A percentile compares a stretch with the other conserved stretches of the same genome.
These are phyloP conservation scores for Beauveria brongniartii DNA, from an alignment of 2,329 filamentous ascomycete genomes.

Conservation along the genomic window DNA sequence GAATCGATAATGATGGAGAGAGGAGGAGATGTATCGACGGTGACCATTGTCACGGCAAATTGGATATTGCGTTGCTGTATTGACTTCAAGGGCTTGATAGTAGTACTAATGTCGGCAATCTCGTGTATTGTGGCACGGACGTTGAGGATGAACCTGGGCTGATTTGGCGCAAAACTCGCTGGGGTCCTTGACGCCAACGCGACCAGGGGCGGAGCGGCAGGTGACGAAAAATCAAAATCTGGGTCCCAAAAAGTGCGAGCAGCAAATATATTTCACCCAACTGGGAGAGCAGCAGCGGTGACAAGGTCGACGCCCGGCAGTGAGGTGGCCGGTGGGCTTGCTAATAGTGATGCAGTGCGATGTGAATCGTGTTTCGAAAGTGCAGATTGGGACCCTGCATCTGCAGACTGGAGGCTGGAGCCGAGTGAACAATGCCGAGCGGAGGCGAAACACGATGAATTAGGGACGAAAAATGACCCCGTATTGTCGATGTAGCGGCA, in stretches of 20 bases:
- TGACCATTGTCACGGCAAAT: neutral
- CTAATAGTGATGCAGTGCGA: neutral
- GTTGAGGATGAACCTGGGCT: neutral
- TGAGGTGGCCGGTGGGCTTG: neutral
- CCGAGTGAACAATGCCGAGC: neutral
- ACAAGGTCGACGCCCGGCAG: neutral
- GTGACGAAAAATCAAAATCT: neutral
- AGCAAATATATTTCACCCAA: neutral
- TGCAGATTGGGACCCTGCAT: conserved; percentile 1
- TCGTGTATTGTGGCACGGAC: conserved; percentile 9
- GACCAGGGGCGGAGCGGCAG: neutral
- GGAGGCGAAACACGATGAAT: conserved; percentile 1
- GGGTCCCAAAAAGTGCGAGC: neutral
- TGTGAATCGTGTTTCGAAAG: conserved; percentile 10
- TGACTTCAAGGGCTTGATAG: neutral
- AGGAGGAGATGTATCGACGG: neutral
- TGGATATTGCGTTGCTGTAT: neutral
- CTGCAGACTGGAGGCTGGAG: conserved; percentile 2
- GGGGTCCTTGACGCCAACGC: neutral
- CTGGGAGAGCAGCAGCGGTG: neutral
- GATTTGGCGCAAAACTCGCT: neutral
- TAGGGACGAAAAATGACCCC: neutral
- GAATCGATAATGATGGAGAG: conserved; percentile 9
- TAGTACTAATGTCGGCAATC: neutral
- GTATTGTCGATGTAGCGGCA: neutral